Evolutionary conservation across 148 eudicot genomes (phyloP).

Genomic region (Cornus controversa): DNA sequence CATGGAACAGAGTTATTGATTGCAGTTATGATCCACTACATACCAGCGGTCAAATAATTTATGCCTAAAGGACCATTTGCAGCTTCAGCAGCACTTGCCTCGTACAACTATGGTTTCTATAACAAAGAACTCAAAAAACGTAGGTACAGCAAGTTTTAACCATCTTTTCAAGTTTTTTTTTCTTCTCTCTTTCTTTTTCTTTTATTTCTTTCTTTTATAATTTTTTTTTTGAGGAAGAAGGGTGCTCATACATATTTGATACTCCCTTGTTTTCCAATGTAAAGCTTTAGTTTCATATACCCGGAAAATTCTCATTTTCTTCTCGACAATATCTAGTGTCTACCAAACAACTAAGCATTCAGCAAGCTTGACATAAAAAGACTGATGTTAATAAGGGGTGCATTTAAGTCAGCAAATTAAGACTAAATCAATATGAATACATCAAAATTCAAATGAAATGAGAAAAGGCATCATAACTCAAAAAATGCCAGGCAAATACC

Average conservation of each 20-base stretch:
- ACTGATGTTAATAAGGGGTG: not conserved
- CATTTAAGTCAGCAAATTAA: not conserved
- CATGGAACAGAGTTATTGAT: not conserved
- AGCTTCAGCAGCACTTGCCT: not conserved
- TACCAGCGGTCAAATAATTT: too few relatives aligned
- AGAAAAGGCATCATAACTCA: not conserved
- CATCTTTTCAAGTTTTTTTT: too few relatives aligned
- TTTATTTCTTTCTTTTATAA: too few relatives aligned
- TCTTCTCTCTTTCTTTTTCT: too few relatives aligned
- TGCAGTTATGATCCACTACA: too few relatives aligned
- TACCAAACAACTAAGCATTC: not conserved
- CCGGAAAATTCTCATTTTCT: too few relatives aligned
- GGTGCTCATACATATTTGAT: too few relatives aligned
- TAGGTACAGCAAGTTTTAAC: too few relatives aligned
- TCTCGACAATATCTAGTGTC: too few relatives aligned
- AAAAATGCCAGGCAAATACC: slow-evolving; percentile 34
- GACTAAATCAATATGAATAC: not conserved
- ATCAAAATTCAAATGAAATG: not conserved
- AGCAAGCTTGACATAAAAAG: not conserved
- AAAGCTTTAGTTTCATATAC: too few relatives aligned
- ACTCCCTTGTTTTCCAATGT: too few relatives aligned
- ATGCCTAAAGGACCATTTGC: not conserved
- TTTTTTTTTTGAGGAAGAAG: too few relatives aligned
- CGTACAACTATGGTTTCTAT: not conserved
- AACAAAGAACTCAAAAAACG: not conserved